Evolutionary conservation across 257 asterid species (phyloP), one percentile per base, ranked within the genome.

Genomic region (Lithospermum erythrorhizon): DNA sequence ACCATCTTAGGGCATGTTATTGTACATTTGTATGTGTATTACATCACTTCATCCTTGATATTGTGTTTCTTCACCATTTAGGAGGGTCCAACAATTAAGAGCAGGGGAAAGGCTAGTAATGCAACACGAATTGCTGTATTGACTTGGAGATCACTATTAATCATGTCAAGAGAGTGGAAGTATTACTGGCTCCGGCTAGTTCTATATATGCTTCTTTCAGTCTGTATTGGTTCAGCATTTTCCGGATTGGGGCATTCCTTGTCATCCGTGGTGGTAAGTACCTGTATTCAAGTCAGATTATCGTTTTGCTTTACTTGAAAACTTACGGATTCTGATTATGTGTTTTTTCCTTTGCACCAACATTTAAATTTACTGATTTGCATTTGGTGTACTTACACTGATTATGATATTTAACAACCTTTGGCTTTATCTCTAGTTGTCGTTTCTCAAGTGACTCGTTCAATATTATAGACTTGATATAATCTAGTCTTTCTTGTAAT

Each of bases 151-250:
- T 93, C 99, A 20, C 70, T 93, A 74, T 67, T 89, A 79, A 86
- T 89, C 54, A 93, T 93, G 99, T 93, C 95, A n/a, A 86, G 99
- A 75, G 99, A 93, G 81, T 93, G 96, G 97, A 89, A 93, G 61
- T 93, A 84, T 71, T 93, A 93, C 68, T 93, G 99, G 99, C 95
- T 93, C 65, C 94, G 99, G 72, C 76, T 93, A 70, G 76, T 89
- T 64, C 78, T 93, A 20, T 81, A 81, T 76, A 82, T 82, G 83
- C 81, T 93, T 78, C 76, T 93, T 68, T 75, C 96, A 3, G 78
- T 86, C 61, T 83, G 94, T 68, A 74, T 93, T 37, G 94, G 95
- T 56, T 86, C 97, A 8, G 79, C 80, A 14, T 93, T 93, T 73
- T 89, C 95, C 57, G 95, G 95, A 64, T 76, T 85, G 80, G 97